Conservation (phyloP, 768 basidiomycete species). For the Leccinum disarticulatum region DNA sequence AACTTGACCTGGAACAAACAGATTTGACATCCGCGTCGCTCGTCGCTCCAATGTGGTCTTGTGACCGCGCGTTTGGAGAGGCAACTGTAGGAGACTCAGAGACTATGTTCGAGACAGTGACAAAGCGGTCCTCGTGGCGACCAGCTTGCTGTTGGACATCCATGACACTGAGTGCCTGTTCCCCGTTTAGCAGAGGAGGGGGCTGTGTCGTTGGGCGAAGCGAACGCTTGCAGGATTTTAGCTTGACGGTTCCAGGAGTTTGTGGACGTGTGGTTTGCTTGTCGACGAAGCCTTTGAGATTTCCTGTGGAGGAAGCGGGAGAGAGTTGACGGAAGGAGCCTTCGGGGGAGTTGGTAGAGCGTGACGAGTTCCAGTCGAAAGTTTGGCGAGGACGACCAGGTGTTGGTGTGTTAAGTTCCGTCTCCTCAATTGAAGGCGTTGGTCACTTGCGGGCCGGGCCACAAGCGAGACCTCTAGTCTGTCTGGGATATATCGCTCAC, state of each 20-base stretch:
- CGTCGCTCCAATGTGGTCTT: neutral
- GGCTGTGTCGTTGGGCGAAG: conserved; percentile 30
- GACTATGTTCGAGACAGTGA: neutral
- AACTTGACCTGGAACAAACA: conserved; percentile 24
- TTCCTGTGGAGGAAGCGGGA: conserved; percentile 34
- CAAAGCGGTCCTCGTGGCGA: conserved; percentile 22
- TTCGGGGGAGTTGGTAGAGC: conserved; percentile 10
- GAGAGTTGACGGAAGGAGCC: conserved; percentile 24
- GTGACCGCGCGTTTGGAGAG: too few species aligned
- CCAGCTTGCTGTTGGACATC: conserved; percentile 16
- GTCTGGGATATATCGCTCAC: conserved; percentile 26
- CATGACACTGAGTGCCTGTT: conserved; percentile 11
- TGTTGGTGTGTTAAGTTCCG: conserved; percentile 28
- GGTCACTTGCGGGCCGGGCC: conserved; percentile 29
- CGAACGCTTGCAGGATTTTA: conserved; percentile 26
- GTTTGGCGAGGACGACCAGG: conserved; percentile 11
- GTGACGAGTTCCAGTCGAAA: conserved; percentile 19
- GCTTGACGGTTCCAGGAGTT: conserved; percentile 7
- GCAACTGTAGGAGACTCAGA: too few species aligned
- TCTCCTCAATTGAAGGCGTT: conserved; percentile 20
- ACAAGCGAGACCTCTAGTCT: conserved; percentile 35
- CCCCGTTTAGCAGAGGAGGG: conserved; percentile 26
- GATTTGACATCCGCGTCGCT: conserved; percentile 30
- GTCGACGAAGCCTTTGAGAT: conserved; percentile 29
- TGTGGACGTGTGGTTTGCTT: conserved; percentile 13